phyloP scores from a whole-genome alignment of 345 rosid genomes.

The Gynandropsis gynandra region DNA sequence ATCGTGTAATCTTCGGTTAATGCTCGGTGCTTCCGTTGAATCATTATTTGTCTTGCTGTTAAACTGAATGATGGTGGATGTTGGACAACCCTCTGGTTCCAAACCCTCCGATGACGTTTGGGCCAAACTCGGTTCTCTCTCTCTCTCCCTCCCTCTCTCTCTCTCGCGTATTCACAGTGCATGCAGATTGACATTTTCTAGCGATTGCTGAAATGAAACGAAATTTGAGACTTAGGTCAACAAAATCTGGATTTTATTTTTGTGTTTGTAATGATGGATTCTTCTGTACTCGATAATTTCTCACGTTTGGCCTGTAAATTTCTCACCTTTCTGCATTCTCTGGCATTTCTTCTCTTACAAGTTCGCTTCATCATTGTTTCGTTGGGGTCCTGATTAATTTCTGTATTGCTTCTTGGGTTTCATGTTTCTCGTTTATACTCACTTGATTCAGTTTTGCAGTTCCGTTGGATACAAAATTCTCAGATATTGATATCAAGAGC shows the following conservation, averaged over 20 bases:
- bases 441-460: slow-evolving; percentile 38
- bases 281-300: neutral
- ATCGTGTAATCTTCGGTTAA: too few relatives aligned
- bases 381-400: neutral
- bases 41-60: too few relatives aligned
- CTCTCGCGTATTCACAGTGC: too few relatives aligned
- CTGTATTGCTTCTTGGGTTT: neutral
- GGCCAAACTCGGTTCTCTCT: slow-evolving; percentile 44
- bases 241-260: neutral
- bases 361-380: neutral
- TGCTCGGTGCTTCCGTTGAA: too few relatives aligned
- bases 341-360: neutral
- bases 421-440: neutral
- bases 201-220: neutral
- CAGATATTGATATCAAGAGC: slow-evolving; percentile 58
- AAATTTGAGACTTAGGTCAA: neutral
- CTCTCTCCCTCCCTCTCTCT: neutral
- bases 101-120: slow-evolving; percentile 31
- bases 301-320: neutral
- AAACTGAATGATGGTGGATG: slow-evolving; percentile 21
- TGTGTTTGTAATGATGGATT: neutral
- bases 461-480: slow-evolving; percentile 48
- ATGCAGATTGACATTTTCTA: too few relatives aligned
- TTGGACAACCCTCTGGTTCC: slow-evolving; percentile 37
- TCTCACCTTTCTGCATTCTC: neutral